These are phyloP conservation scores for Eremochloa ophiuroides DNA, from an alignment of 176 grass and related monocot genomes.

Conservation along the genomic window DNA sequence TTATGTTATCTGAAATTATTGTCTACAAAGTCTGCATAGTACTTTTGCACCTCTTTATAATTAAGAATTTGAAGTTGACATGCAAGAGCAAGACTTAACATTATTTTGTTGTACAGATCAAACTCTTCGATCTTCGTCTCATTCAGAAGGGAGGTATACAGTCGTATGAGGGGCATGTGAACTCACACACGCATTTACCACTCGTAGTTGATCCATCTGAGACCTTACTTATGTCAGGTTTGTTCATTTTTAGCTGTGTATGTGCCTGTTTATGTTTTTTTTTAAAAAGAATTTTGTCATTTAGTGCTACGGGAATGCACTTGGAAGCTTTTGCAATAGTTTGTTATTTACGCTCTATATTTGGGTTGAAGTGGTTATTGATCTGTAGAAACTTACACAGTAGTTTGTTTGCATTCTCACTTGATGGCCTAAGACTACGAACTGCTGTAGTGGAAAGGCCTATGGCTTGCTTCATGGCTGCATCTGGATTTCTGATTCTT, in stretches of 20 bases:
- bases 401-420: neutral
- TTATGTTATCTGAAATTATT: neutral
- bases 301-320: neutral
- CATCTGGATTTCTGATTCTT: slow-evolving; percentile 4
- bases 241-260: slow-evolving; percentile 19
- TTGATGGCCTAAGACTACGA: neutral
- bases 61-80: slow-evolving; percentile 3
- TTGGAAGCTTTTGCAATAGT: neutral
- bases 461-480: neutral
- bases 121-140: slow-evolving; percentile 84
- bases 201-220: slow-evolving; percentile 84
- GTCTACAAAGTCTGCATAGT: neutral
- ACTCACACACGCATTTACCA: slow-evolving; percentile 67
- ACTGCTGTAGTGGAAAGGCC: neutral
- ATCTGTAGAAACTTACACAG: neutral
- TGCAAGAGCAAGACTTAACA: neutral
- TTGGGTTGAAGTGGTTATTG: neutral
- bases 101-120: slow-evolving; percentile 59
- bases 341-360: neutral
- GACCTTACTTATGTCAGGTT: slow-evolving; percentile 86
- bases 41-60: neutral
- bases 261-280: neutral
- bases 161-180: slow-evolving; percentile 75
- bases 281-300: neutral
- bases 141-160: slow-evolving; percentile 68